Base-by-base conservation (phyloP, 2,329 filamentous ascomycete species). In the Colletotrichum sp. region DNA sequence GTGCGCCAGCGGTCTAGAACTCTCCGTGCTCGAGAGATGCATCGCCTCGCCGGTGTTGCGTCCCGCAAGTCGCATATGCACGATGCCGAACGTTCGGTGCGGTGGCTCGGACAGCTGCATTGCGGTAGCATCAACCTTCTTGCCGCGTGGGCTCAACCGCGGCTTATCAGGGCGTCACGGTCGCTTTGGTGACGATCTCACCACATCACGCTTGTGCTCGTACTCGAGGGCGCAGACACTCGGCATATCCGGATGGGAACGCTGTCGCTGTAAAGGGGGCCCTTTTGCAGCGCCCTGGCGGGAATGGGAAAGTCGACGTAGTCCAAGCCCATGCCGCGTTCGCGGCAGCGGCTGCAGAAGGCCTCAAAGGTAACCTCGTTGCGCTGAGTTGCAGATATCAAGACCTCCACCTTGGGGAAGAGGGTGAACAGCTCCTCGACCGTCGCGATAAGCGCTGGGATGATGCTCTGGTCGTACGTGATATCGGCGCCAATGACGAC, bases 401-500 rank as follows among this genome's bases (percentile, higher is more conserved):
- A 85, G 43, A 94, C 89, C 61, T 90, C 85, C 16, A 92, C 85
- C 0, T 81, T 80, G 4, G 91, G 89, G 76, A 91, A 90, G 69
- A 92, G 80, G 3, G 86, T 85, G 64, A 94, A 90, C 14, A 95
- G 85, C 65, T 93, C 89, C 36, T 88, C 84, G 67, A 96, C 82
- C 4, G 94, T 95, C 4, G 87, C 89, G 4, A 94, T 87, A 28
- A 96, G 86, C 2, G 90, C 86, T 1, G 92, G 90, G 65, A 94
- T 92, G 56, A 91, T 88, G 43, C 86, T 86, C 75, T 87, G 87
- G 81, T 96, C 94, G 82, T 96, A 96, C 1, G 93, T 96, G 83
- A 96, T 90, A 81, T 96, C 94, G 38, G 94, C 94, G 5, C 94
- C 95, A 32, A 96, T 83, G 4, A 96, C 89, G 6, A 95, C 83